Percentiles rank a stretch among this genome's conserved stretches.
These are phyloP conservation scores for Biscogniauxia sp. DNA, from an alignment of 2,329 filamentous ascomycete species.

Conservation along the genomic window DNA sequence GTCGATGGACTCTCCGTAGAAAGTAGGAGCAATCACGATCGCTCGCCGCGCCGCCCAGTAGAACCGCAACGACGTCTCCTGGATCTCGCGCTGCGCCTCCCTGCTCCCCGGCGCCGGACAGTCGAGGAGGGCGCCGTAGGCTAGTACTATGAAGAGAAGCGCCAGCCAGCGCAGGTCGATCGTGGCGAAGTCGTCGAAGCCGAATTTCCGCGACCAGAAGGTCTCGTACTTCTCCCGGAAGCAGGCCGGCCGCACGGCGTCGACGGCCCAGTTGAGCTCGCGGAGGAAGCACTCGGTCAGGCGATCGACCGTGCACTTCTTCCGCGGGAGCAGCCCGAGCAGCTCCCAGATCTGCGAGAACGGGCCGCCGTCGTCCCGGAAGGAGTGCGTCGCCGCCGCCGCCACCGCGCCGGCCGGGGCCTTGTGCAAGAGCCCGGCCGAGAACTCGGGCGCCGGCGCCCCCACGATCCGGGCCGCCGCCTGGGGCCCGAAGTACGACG, in stretches of 20 bases:
- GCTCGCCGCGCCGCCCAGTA: slow-evolving; percentile 40
- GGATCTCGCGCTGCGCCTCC: slow-evolving; percentile 35
- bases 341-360: slow-evolving; percentile 41
- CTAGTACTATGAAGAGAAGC: slow-evolving; percentile 39
- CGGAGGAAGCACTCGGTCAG: slow-evolving; percentile 34
- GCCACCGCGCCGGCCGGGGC: slow-evolving; percentile 9
- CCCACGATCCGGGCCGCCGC: slow-evolving; percentile 18
- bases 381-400: no score
- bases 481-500: slow-evolving; percentile 22
- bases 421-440: slow-evolving; percentile 10
- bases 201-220: slow-evolving; percentile 39
- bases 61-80: slow-evolving; percentile 39
- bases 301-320: slow-evolving; percentile 36
- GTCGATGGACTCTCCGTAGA: slow-evolving; percentile 40
- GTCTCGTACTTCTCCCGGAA: slow-evolving; percentile 36
- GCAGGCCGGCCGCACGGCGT: slow-evolving; percentile 34
- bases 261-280: slow-evolving; percentile 37
- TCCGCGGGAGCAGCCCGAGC: slow-evolving; percentile 37
- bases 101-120: slow-evolving; percentile 30
- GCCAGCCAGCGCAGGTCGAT: slow-evolving; percentile 42
- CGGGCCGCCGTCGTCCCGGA: slow-evolving; percentile 15
- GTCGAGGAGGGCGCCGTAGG: slow-evolving; percentile 38
- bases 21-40: slow-evolving; percentile 41
- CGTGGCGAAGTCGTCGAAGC: slow-evolving; percentile 38
- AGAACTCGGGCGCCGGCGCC: slow-evolving; percentile 12